Evolutionary conservation across 1,139 yeast species (phyloP).

Genomic region (Yamadazyma buinensis): DNA sequence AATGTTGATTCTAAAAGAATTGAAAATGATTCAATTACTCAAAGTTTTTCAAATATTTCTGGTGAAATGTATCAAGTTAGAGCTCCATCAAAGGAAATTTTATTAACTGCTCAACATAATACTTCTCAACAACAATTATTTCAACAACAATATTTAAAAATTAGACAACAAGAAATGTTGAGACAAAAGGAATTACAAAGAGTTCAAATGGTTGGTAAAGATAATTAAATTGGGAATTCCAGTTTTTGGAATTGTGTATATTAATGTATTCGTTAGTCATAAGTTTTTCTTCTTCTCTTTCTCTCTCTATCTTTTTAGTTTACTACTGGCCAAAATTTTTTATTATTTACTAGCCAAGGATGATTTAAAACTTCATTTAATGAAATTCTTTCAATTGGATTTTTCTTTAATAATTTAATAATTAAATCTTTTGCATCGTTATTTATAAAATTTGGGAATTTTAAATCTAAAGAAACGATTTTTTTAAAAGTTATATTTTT

Average conservation of each 20-base stretch:
- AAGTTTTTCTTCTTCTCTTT: neutral
- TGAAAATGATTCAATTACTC: constrained; percentile 35
- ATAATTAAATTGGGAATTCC: too few species aligned
- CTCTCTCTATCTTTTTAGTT: neutral
- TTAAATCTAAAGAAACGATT: constrained; percentile 71
- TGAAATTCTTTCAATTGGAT: constrained; percentile 63
- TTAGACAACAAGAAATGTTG: constrained; percentile 39
- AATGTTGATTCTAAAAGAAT: constrained; percentile 48
- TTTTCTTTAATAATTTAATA: constrained; percentile 52
- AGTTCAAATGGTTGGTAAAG: constrained; percentile 8
- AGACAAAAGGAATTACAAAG: constrained; percentile 27
- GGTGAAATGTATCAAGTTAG: constrained; percentile 58
- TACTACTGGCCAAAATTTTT: constrained; percentile 37
- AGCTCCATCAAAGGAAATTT: constrained; percentile 55
- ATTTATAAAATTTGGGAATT: constrained; percentile 67
- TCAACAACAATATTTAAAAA: constrained; percentile 47
- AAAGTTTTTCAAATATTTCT: constrained; percentile 47
- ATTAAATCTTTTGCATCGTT: constrained; percentile 79
- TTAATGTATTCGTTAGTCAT: constrained; percentile 7
- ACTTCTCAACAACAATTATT: constrained; percentile 45
- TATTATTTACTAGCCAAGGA: constrained; percentile 78
- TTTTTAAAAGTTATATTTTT: constrained; percentile 73
- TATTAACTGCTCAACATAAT: constrained; percentile 43
- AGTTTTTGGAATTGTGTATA: constrained; percentile 3
- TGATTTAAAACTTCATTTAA: constrained; percentile 63